Percentiles rank a stretch among this genome's conserved stretches.
phyloP scores from a whole-genome alignment of 495 filamentous ascomycete genomes.

The Lasiosphaeria hispida region DNA sequence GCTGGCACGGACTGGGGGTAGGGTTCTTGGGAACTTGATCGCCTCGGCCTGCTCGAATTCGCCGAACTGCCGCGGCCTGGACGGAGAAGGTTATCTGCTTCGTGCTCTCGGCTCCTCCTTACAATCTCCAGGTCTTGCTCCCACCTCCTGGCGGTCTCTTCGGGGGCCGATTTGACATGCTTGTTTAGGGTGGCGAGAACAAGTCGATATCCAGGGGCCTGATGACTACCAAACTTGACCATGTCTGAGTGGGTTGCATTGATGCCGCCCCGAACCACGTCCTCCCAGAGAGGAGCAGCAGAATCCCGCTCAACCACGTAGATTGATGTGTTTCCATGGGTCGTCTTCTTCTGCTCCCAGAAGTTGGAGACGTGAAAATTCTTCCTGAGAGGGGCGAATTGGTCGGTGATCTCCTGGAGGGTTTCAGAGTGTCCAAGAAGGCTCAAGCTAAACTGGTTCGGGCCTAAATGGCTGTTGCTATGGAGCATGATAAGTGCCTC shows the following conservation, averaged over 20 bases:
- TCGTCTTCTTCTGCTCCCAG: slow-evolving; percentile 5
- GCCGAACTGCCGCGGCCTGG: neutral
- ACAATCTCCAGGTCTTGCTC: slow-evolving; percentile 7
- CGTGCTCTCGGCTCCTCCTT: slow-evolving; percentile 1
- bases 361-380: slow-evolving; percentile 10
- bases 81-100: slow-evolving; percentile 5
- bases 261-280: slow-evolving; percentile 1
- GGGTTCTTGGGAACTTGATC: neutral
- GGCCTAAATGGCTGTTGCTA: neutral
- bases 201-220: slow-evolving; percentile 8
- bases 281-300: slow-evolving; percentile 3
- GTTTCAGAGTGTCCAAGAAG: slow-evolving; percentile 4
- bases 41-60: neutral
- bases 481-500: slow-evolving; percentile 3
- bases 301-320: slow-evolving; percentile 5
- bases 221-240: slow-evolving; percentile 4
- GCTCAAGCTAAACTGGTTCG: slow-evolving; percentile 7
- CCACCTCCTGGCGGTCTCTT: neutral
- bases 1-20: neutral
- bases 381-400: slow-evolving; percentile 5
- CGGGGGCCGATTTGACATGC: neutral
- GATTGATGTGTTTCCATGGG: neutral
- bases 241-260: slow-evolving; percentile 5
- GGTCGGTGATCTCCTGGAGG: slow-evolving; percentile 5
- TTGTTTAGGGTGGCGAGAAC: slow-evolving; percentile 1